A percentile compares a stretch with the other conserved stretches of the same genome.
phyloP scores from a whole-genome alignment of 129 eudicot genomes.

The Flaveria trinervia region DNA sequence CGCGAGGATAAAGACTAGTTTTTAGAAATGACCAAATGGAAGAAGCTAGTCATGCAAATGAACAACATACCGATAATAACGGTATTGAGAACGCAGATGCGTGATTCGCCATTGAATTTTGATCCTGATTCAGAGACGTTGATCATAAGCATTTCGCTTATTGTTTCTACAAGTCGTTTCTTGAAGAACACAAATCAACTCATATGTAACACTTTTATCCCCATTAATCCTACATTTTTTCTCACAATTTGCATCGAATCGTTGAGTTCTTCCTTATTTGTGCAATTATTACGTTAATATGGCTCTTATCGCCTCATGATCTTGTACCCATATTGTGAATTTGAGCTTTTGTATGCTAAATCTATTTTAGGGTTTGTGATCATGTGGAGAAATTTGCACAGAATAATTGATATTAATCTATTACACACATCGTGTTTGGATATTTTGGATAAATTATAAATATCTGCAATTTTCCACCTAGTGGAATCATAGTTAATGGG shows the following conservation, averaged over 20 bases:
- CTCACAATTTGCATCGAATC: constrained; percentile 1
- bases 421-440: not conserved
- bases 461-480: not conserved
- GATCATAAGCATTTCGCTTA: constrained; percentile 7
- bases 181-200: constrained; percentile 9
- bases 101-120: constrained; percentile 25
- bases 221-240: not conserved
- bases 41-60: constrained; percentile 15
- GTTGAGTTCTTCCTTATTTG: not conserved
- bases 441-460: not conserved
- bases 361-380: not conserved
- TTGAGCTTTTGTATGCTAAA: not conserved
- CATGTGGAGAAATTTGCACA: not conserved
- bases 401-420: not conserved
- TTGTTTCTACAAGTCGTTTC: constrained; percentile 4
- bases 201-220: constrained; percentile 19
- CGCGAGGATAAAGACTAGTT: too few species aligned
- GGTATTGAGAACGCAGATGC: constrained; percentile 23
- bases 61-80: constrained; percentile 21
- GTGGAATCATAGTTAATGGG: constrained; percentile 5
- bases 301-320: not conserved
- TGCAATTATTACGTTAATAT: not conserved
- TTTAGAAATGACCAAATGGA: too few species aligned
- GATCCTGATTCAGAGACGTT: not conserved
- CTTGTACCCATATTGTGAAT: not conserved